Evolutionary conservation across 1,284 basidiomycete species (phyloP).

Genomic region (Lignosus rhinocerotis): DNA sequence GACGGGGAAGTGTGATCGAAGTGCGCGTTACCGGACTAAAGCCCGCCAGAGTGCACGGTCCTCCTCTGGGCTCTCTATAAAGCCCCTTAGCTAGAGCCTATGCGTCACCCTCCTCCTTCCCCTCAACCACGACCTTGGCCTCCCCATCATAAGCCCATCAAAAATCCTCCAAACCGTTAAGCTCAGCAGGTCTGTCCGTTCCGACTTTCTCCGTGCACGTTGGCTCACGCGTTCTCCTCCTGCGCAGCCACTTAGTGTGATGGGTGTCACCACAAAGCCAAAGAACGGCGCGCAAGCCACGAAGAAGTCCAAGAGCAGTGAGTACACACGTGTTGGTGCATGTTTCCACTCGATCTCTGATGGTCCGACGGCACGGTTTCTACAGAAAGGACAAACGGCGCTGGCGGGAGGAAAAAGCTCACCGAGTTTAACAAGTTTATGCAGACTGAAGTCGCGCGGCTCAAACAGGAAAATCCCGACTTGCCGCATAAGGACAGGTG

Average conservation of each 20-base stretch:
- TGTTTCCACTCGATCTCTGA: conserved; percentile 7
- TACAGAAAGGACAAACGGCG: conserved; percentile 38
- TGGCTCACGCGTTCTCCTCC: conserved; percentile 8
- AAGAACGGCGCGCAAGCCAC: conserved; percentile 20
- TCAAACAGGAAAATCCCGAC: conserved; percentile 71
- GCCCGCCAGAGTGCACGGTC: conserved; percentile 29
- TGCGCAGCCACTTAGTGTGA: conserved; percentile 16
- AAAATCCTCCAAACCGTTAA: conserved; percentile 10
- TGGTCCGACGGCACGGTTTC: conserved; percentile 15
- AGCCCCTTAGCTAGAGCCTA: conserved; percentile 29
- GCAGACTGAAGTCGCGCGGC: conserved; percentile 73
- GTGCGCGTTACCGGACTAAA: conserved; percentile 29
- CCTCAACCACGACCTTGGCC: conserved; percentile 24
- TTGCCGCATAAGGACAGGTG: conserved; percentile 73
- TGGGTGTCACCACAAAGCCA: conserved; percentile 28
- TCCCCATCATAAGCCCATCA: conserved; percentile 12
- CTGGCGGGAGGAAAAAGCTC: conserved; percentile 51
- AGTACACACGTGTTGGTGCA: conserved; percentile 5
- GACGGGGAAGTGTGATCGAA: conserved; percentile 31
- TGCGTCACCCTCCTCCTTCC: conserved; percentile 31
- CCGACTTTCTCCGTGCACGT: conserved; percentile 2
- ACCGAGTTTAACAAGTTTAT: conserved; percentile 80
- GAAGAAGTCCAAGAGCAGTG: conserved; percentile 29
- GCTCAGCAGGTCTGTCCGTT: conserved; percentile 19
- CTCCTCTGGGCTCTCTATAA: conserved; percentile 33